Evolutionary conservation across 768 basidiomycete species (phyloP).

Genomic region (Serendipita vermifera): DNA sequence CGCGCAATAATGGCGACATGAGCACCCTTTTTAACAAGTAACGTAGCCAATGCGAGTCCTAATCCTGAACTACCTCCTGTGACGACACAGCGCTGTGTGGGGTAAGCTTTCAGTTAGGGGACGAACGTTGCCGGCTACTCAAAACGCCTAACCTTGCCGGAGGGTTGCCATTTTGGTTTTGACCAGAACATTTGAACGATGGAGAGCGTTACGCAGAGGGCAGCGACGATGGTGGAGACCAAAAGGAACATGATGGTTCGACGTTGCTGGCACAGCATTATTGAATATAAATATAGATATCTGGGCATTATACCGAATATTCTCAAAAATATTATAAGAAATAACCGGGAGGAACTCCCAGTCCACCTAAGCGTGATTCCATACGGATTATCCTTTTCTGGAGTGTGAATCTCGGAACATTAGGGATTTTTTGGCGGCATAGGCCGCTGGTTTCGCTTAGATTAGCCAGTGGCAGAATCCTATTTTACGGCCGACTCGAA

Average conservation of each 20-base stretch:
- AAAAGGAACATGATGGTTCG: neutral
- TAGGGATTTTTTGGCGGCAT: no score
- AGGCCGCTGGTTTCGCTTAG: no score
- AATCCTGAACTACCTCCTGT: conserved; percentile 77
- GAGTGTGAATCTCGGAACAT: no score
- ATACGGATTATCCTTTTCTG: no score
- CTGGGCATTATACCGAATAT: no score
- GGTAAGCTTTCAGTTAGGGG: no score
- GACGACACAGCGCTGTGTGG: conserved; percentile 74
- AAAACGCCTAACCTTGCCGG: neutral
- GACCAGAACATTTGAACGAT: neutral
- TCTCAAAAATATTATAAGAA: no score
- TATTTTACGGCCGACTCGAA: neutral
- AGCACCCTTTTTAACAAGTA: conserved; percentile 56
- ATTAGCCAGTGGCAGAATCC: neutral
- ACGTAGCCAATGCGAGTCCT: conserved; percentile 57
- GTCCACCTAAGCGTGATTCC: no score
- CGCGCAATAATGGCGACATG: conserved; percentile 79
- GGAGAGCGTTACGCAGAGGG: neutral
- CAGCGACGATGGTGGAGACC: neutral
- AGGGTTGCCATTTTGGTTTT: neutral
- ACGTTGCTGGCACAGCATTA: no score
- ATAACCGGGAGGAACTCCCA: no score
- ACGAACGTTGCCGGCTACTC: no score
- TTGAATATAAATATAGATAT: no score